phyloP scores from a whole-genome alignment of 495 filamentous ascomycete species.

The Podospora anserina region DNA sequence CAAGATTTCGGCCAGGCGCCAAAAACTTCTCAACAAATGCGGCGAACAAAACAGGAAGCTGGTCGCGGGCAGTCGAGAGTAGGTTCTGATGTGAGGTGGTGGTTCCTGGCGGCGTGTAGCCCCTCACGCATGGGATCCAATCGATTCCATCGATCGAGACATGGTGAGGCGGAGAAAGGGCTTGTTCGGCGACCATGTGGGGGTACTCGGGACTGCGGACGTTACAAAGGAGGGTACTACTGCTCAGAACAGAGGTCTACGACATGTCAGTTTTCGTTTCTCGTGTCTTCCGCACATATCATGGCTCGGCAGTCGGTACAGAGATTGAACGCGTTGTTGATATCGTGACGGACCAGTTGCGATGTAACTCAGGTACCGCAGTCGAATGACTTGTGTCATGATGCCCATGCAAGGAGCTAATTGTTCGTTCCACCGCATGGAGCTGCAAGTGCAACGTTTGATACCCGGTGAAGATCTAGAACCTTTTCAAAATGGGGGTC shows the following conservation, averaged over 20 bases:
- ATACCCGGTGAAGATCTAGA: background rate
- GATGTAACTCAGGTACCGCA: background rate
- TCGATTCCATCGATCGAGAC: background rate
- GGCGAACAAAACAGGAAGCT: background rate
- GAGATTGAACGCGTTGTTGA: background rate
- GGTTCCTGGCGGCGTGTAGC: background rate
- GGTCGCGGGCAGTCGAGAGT: background rate
- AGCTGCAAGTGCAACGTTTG: background rate
- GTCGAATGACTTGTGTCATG: background rate
- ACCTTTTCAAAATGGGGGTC: background rate
- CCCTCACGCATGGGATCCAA: background rate
- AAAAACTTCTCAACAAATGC: background rate
- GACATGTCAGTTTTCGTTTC: background rate
- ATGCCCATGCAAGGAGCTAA: background rate
- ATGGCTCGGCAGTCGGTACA: background rate
- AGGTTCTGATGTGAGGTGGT: background rate
- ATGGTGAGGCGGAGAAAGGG: background rate
- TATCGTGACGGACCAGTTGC: background rate
- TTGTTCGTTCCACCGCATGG: background rate
- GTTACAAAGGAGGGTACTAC: background rate
- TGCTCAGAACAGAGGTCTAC: background rate
- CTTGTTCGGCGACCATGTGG: background rate
- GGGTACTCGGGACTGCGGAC: background rate
- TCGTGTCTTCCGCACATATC: background rate
- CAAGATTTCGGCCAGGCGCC: background rate